Conservation (phyloP, 2,329 filamentous ascomycete genomes). For the Penicillium italicum region DNA sequence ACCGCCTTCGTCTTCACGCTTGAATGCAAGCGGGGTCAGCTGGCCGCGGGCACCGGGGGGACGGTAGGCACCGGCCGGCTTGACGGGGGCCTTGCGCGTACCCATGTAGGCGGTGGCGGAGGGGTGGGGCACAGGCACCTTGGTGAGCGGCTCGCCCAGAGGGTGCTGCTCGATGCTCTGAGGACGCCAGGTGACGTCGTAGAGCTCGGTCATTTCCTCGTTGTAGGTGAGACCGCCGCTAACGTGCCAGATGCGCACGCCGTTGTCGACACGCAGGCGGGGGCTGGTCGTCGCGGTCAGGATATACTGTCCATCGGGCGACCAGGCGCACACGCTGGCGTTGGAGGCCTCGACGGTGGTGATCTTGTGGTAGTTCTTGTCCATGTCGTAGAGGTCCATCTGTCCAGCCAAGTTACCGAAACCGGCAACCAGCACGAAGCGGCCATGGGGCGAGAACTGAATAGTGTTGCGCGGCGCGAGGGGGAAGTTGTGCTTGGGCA, state of each 20-base stretch:
- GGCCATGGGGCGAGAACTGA: slow-evolving; percentile 85
- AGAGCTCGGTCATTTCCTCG: slow-evolving; percentile 90
- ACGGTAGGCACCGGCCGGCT: slow-evolving; percentile 94
- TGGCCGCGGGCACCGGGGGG: slow-evolving; percentile 89
- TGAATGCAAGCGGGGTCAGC: slow-evolving; percentile 87
- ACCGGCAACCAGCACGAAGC: slow-evolving; percentile 88
- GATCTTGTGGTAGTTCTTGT: slow-evolving; percentile 89
- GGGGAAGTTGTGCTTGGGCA: slow-evolving; percentile 78
- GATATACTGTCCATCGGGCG: slow-evolving; percentile 90
- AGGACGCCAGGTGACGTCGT: slow-evolving; percentile 85
- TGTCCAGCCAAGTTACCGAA: slow-evolving; percentile 97
- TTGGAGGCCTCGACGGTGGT: slow-evolving; percentile 93
- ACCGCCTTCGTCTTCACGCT: slow-evolving; percentile 94
- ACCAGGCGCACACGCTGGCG: slow-evolving; percentile 95
- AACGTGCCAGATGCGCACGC: slow-evolving; percentile 91
- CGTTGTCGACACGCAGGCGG: slow-evolving; percentile 92
- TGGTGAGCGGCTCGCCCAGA: slow-evolving; percentile 66
- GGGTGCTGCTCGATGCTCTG: slow-evolving; percentile 60
- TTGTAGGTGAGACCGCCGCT: slow-evolving; percentile 88
- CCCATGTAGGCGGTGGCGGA: slow-evolving; percentile 80
- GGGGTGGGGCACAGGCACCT: slow-evolving; percentile 72
- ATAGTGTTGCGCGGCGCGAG: slow-evolving; percentile 91
- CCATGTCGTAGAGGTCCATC: slow-evolving; percentile 95
- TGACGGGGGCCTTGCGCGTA: slow-evolving; percentile 88
- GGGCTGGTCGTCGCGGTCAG: slow-evolving; percentile 97